A percentile compares a stretch with the other conserved stretches of the same genome.
Evolutionary conservation across 2,329 filamentous ascomycete genomes (phyloP).

Genomic region (Beauveria sp.): DNA sequence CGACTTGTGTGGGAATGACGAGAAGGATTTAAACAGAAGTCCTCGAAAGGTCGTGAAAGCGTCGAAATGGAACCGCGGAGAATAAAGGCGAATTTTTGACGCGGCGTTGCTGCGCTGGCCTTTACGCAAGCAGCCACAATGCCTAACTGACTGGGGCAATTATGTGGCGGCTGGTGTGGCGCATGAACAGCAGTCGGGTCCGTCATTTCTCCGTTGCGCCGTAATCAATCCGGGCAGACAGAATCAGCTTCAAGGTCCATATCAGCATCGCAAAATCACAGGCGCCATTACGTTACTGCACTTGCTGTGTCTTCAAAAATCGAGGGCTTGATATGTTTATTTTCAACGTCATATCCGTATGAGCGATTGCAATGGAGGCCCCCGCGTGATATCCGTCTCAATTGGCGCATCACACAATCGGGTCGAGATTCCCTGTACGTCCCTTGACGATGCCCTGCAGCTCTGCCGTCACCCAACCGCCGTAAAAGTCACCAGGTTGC

Average conservation of each 20-base stretch:
- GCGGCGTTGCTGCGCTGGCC: conserved; percentile 8
- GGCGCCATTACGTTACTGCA: too few relatives aligned
- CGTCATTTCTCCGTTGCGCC: neutral
- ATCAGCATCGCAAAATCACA: neutral
- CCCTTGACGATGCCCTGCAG: conserved; percentile 45
- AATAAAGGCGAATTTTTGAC: conserved; percentile 11
- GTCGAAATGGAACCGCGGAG: conserved; percentile 6
- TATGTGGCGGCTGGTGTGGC: neutral
- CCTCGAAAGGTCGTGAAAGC: neutral
- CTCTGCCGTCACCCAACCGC: conserved; percentile 56
- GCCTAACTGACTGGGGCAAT: neutral
- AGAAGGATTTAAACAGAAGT: neutral
- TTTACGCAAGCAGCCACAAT: conserved; percentile 6
- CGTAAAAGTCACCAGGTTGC: conserved; percentile 56
- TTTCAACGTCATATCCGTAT: too few relatives aligned
- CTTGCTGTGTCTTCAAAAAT: too few relatives aligned
- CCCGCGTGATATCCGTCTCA: too few relatives aligned
- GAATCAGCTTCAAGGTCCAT: neutral
- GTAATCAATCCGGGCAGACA: neutral
- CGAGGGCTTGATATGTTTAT: too few relatives aligned
- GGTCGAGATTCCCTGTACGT: conserved; percentile 31
- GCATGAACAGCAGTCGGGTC: neutral
- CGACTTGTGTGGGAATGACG: neutral
- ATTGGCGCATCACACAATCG: conserved; percentile 19
- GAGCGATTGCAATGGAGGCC: too few relatives aligned